Conservation (phyloP, 2,329 filamentous ascomycete genomes). For the Lasiodiplodia sp. region DNA sequence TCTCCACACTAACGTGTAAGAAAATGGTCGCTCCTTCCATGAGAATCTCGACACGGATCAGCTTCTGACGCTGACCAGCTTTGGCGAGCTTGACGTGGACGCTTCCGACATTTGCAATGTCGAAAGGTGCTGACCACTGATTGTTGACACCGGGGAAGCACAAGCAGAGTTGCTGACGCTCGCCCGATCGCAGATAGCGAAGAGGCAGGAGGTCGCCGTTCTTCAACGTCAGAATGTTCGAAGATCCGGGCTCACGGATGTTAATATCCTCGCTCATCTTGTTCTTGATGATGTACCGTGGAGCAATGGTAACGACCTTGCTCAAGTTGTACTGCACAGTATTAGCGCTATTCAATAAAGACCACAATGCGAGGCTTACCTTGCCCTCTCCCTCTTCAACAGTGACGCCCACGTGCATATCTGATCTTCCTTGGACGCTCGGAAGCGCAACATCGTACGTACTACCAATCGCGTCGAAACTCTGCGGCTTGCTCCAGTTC, state of each 20-base stretch:
- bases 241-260: conserved; percentile 90
- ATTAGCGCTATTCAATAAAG: not conserved
- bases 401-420: conserved; percentile 90
- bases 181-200: conserved; percentile 84
- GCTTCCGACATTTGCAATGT: conserved; percentile 92
- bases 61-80: conserved; percentile 83
- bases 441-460: conserved; percentile 86
- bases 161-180: conserved; percentile 86
- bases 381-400: conserved; percentile 93
- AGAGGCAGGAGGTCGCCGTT: conserved; percentile 83
- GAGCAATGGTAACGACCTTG: conserved; percentile 91
- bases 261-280: conserved; percentile 88
- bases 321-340: conserved; percentile 79
- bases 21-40: conserved; percentile 96
- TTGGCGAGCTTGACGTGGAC: conserved; percentile 94
- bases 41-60: conserved; percentile 86
- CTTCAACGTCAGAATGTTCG: conserved; percentile 79
- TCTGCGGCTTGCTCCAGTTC: conserved; percentile 95
- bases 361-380: conserved; percentile 30
- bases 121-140: conserved; percentile 97
- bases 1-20: conserved; percentile 87
- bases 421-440: conserved; percentile 72
- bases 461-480: conserved; percentile 96
- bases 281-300: conserved; percentile 93
- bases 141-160: conserved; percentile 95